Percentiles rank a stretch among this genome's conserved stretches.
phyloP scores from a whole-genome alignment of 2,329 filamentous ascomycete genomes.

The Cladosporium sp. region DNA sequence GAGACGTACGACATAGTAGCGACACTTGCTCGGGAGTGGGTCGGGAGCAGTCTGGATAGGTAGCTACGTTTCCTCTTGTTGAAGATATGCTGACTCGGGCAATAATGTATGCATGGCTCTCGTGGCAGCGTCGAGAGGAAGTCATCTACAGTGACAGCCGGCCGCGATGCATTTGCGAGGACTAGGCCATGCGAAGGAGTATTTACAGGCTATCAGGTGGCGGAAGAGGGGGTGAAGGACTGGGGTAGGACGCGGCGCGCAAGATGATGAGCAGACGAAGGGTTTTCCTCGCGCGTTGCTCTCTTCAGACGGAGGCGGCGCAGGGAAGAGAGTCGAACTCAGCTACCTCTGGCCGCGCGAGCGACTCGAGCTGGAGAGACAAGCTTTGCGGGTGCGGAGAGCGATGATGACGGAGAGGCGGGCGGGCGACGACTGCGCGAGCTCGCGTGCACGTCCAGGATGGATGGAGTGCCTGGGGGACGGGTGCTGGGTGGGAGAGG shows the following conservation, averaged over 20 bases:
- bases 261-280: conserved; percentile 3
- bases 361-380: conserved; percentile 1
- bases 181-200: conserved; percentile 12
- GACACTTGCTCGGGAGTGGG: conserved; percentile 12
- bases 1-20: conserved; percentile 14
- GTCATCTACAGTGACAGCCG: conserved; percentile 12
- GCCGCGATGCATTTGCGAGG: conserved; percentile 9
- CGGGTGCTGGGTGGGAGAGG: not conserved
- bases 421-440: not conserved
- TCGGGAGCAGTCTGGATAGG: conserved; percentile 5
- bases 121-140: conserved; percentile 9
- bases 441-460: not conserved
- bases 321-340: conserved; percentile 1
- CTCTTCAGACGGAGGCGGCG: not conserved
- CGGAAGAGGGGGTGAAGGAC: not conserved
- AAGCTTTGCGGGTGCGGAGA: conserved; percentile 12
- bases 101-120: conserved; percentile 15
- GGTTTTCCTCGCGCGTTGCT: not conserved
- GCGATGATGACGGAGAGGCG: conserved; percentile 8
- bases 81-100: conserved; percentile 13
- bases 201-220: conserved; percentile 10
- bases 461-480: not conserved
- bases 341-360: not conserved
- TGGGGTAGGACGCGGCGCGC: not conserved
- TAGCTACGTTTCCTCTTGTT: conserved; percentile 13